Base-by-base conservation (phyloP, 2,329 filamentous ascomycete genomes). In the Graphiopsis chlorocephala region DNA sequence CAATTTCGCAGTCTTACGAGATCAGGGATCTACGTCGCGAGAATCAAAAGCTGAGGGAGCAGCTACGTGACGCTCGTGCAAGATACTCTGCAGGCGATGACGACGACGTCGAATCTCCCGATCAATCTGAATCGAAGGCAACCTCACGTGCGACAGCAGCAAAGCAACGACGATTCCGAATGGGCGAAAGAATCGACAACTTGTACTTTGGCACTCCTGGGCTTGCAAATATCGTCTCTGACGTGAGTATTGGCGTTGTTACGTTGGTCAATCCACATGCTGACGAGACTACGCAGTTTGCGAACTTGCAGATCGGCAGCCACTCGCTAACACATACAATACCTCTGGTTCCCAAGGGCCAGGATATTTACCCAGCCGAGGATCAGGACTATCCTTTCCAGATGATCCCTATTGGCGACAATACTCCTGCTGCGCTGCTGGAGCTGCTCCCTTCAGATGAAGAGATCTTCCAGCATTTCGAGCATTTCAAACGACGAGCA, bases 171-270 rank as follows among this genome's bases (percentile, higher is more conserved):
- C 74, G 77, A 3, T 81, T 81, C 63, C 71, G 69, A 60, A 73
- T 74, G 75, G 61, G 74, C 25, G 78, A 80, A 64, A 75, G 76
- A 66, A 72, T 77, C 35, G 79, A 82, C 64, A 82, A 79, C 63
- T 74, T 82, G 5, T 84, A 83, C 70, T 83, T 83, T 70, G 81
- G 81, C 8, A 80, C 78, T 50, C 81, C 82, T n/a, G 79, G 79
- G 6, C 74, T 83, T 48, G 80, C 79, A 14, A 83, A 76, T 66
- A 77, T 83, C 29, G 75, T 82, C 42, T 74, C 75, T 64, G 81
- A 84, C 70, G 81, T 82, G 68, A 64, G 74, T 67, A n/a, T 59
- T 50, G 3, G 59, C n/a, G 26, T 20, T 17, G 6, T 31, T 31
- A 2, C 14, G 50, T 29, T 20, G 15, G 17, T 31, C 10, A 11